These are phyloP conservation scores for Acer campestre DNA, from an alignment of 345 rosid species.

Conservation along the genomic window DNA sequence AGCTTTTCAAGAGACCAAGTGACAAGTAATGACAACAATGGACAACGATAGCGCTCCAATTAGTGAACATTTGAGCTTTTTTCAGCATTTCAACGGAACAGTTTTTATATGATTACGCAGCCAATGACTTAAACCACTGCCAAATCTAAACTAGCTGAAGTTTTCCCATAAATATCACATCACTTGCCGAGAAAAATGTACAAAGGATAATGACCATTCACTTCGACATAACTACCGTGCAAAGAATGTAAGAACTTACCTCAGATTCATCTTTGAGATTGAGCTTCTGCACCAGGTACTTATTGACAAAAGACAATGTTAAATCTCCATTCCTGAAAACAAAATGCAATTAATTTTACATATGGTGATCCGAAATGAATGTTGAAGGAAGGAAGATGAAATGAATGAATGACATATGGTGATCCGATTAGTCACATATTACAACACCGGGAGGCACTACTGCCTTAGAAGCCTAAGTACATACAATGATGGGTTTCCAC, in stretches of 20 bases:
- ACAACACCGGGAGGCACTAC: neutral
- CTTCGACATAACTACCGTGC: neutral
- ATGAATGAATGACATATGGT: too few species aligned
- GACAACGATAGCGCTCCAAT: neutral
- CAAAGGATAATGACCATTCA: neutral
- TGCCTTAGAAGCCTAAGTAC: neutral
- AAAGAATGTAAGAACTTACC: constrained; percentile 8
- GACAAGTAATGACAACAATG: neutral
- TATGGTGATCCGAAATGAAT: neutral
- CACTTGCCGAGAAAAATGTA: neutral
- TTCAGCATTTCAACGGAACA: neutral
- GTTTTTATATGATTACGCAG: neutral
- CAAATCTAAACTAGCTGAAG: neutral
- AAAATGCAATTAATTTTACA: neutral
- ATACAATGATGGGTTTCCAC: too few species aligned
- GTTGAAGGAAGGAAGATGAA: neutral
- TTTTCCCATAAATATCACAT: neutral
- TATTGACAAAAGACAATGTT: constrained; percentile 13
- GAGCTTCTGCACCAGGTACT: constrained; percentile 22
- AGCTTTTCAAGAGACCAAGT: neutral
- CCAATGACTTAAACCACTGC: neutral
- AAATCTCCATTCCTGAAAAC: constrained; percentile 22
- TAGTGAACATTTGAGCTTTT: neutral
- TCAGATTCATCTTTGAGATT: constrained; percentile 25
- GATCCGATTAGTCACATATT: neutral